These are phyloP conservation scores for Candida rishiriensis DNA, from an alignment of 805 yeast genomes.

Conservation along the genomic window DNA sequence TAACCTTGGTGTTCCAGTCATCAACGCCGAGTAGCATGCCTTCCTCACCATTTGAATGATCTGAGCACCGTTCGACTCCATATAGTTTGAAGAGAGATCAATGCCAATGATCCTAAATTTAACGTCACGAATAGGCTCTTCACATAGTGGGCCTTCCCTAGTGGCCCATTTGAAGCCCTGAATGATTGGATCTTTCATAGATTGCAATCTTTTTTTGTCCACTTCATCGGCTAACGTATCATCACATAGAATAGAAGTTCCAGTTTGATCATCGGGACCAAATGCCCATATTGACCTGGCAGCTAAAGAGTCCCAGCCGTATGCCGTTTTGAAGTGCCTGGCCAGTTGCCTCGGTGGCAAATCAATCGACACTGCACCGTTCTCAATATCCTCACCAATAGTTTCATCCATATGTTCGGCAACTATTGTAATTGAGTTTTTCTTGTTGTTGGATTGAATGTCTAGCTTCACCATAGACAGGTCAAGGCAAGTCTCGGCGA, in stretches of 20 bases:
- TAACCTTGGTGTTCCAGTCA: constrained; percentile 73
- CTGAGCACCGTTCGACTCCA: constrained; percentile 58
- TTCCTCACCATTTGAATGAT: constrained; percentile 76
- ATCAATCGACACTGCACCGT: constrained; percentile 33
- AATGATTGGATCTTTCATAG: constrained; percentile 49
- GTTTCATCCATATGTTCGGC: constrained; percentile 68
- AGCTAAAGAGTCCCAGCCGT: constrained; percentile 79
- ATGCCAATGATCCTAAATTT: constrained; percentile 69
- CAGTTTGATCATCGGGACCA: constrained; percentile 52
- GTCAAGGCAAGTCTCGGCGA: constrained; percentile 71
- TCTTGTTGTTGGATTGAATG: constrained; percentile 50
- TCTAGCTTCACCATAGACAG: constrained; percentile 66
- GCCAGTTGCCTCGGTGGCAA: constrained; percentile 42
- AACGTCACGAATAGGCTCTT: constrained; percentile 68
- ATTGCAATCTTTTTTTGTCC: constrained; percentile 44
- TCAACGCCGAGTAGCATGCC: constrained; percentile 77
- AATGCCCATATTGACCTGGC: constrained; percentile 80
- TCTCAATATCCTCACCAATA: constrained; percentile 53
- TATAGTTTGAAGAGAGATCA: constrained; percentile 41
- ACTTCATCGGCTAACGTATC: constrained; percentile 75
- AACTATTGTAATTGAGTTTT: constrained; percentile 57
- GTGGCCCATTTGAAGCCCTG: constrained; percentile 85
- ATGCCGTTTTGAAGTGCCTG: constrained; percentile 49
- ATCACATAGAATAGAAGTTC: constrained; percentile 51
- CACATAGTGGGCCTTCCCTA: constrained; percentile 89